phyloP scores from a whole-genome alignment of 371 early-diverging fungal species.

The Mucor indicus region DNA sequence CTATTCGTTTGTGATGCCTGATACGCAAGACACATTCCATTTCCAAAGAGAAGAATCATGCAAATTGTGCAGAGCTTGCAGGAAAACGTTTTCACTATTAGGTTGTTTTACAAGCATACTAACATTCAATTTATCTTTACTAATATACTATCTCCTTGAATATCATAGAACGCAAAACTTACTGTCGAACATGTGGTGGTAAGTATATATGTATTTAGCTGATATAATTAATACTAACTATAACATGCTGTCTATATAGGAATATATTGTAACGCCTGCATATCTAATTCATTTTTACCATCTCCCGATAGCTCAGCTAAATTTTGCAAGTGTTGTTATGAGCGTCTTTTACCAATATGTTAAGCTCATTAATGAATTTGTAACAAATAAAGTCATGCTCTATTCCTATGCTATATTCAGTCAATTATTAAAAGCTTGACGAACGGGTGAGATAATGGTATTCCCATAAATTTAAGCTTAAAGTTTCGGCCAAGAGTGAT shows the following conservation, averaged over 20 bases:
- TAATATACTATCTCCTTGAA: no score
- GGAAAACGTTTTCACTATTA: conserved; percentile 54
- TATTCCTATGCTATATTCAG: no score
- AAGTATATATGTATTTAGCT: not conserved
- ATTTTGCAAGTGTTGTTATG: conserved; percentile 28
- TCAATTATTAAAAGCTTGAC: no score
- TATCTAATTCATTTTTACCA: conserved; percentile 15
- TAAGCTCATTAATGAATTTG: no score
- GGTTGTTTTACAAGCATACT: no score
- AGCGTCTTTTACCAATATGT: conserved; percentile 3
- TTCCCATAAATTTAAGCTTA: no score
- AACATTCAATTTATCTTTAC: no score
- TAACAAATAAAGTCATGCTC: no score
- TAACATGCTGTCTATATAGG: conserved; percentile 23
- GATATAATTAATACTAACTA: no score
- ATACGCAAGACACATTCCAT: conserved; percentile 66
- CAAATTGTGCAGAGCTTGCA: conserved; percentile 60
- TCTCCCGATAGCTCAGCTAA: conserved; percentile 30
- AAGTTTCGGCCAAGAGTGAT: no score
- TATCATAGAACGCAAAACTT: conserved; percentile 38
- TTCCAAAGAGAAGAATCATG: conserved; percentile 55
- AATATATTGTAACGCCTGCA: conserved; percentile 29
- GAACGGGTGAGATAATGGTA: no score
- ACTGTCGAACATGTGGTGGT: conserved; percentile 48
- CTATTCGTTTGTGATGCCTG: conserved; percentile 64